Base-by-base conservation (phyloP, 805 yeast genomes). In the Sungouiella thailandica region DNA sequence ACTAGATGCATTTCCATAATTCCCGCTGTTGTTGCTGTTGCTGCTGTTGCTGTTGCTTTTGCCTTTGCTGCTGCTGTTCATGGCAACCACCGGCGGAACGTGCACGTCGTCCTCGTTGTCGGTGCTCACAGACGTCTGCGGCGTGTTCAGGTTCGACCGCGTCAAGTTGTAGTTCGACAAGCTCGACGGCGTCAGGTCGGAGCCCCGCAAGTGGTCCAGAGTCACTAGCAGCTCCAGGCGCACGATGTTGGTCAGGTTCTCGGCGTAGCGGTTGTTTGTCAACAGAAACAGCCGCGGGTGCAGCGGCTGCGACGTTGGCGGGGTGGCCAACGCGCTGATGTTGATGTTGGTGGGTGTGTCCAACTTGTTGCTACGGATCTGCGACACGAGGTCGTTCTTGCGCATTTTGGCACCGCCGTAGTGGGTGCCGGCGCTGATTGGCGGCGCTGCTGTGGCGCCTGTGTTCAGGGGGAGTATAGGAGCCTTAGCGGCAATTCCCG, bases 91-190 rank as follows among this genome's bases (percentile, higher is more conserved):
- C n/a, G n/a, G n/a, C 5, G 40, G 46, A 24, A 5, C 5, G 17
- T 10, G n/a, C 7, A 13, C 16, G 17, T 44, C 49, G 17, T 28
- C 27, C 4, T 32, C 38, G 15, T 23, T 27, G 14, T 46, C 50
- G 44, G n/a, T 43, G 38, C 46, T 49, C 16, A 59, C 52, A 2
- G 61, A 55, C 2, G 65, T 58, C 12, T 55, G 55, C 3, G 65
- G 64, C 3, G 65, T 59, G 27, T 52, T 57, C 3, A 58, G 45
- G 16, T 45, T 37, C 7, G 58, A 46, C 16, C 55, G 40, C 34
- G 41, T 50, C 25, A 51, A 33, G 28, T 44, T 49, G 31, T 46
- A 52, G 35, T 46, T 49, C n/a, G 52, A 47, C 9, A 50, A 23
- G 20, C 53, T 46, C 11, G 55, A 50, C 14, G 62, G 53, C 16